Evolutionary conservation across 768 basidiomycete species (phyloP), one percentile per base, ranked within the genome.

Genomic region (Xanthoconium stramineum): DNA sequence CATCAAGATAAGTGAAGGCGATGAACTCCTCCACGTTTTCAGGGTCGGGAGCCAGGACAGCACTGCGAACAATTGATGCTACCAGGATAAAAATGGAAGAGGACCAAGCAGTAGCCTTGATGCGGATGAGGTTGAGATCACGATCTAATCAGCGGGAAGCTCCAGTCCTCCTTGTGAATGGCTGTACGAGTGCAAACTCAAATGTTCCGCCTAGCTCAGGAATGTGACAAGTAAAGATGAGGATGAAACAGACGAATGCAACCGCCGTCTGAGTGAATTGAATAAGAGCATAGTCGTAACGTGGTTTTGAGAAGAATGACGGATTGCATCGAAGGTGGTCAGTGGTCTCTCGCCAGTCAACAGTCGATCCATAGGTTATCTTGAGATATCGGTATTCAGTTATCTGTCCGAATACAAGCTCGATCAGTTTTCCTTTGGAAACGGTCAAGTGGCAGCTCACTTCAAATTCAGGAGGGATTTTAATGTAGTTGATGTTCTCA

Each of bases 311-410:
- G 39, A 65, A 60, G 55, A 76, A 77, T 0, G 43, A 47, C 9
- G 72, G 70, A 50, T 67, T 74, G 58, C 65, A 72, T 3, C 58
- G 55, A 1, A 77, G 60, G 32, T 69, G 60, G 51, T 77, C 67
- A 1, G 59, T 64, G 5, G 53, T 55, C 20, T 59, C 29, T 10
- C 47, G 30, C 74, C 73, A 76, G 56, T 71, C 61, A 11, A 69
- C 53, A 2, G 36, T 50, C 0, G 65, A 72, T 14, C 57, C 62
- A 58, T 71, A 75, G 28, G 65, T 57, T 15, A 72, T 52, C 46
- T 59, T 66, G 28, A 75, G 53, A 42, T 56, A 70, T 6, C 38
- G 46, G 40, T 68, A 58, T 32, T 68, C 64, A 4, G 50, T 59
- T 7, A 73, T 59, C 65, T 71, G 19, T 11, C 24, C 20, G 20